A percentile compares a stretch with the other conserved stretches of the same genome.
phyloP scores from a whole-genome alignment of 805 yeast genomes.

The Kodamaea hsintzibuensis region DNA sequence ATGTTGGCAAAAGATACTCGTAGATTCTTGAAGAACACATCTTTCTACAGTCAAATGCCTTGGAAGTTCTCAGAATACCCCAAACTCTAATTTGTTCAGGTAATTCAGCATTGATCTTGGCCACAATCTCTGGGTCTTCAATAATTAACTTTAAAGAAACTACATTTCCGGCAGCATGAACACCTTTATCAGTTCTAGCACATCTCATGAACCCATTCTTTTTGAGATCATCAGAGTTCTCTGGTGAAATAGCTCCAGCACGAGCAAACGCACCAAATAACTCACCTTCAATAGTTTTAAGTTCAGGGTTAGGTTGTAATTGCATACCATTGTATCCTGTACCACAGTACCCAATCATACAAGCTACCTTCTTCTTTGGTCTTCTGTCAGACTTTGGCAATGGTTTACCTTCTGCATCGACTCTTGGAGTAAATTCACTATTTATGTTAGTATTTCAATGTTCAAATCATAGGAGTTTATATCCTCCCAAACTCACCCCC shows the following conservation, averaged over 20 bases:
- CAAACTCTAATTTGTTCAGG: conserved; percentile 90
- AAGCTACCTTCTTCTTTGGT: conserved; percentile 89
- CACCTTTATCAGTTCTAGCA: conserved; percentile 92
- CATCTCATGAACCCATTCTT: conserved; percentile 86
- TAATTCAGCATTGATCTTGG: conserved; percentile 68
- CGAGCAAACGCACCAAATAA: conserved; percentile 77
- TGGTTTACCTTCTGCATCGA: conserved; percentile 67
- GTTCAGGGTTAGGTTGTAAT: conserved; percentile 72
- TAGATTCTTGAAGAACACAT: conserved; percentile 95
- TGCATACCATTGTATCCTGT: conserved; percentile 98
- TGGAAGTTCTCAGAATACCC: conserved; percentile 89
- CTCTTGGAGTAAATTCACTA: conserved; percentile 40
- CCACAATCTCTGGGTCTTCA: conserved; percentile 74
- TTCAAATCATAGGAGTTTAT: neutral
- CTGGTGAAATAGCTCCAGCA: conserved; percentile 86
- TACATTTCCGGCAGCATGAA: conserved; percentile 95
- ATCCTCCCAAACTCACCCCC: neutral
- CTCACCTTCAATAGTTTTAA: conserved; percentile 88
- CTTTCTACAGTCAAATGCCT: conserved; percentile 90
- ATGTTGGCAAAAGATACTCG: conserved; percentile 91
- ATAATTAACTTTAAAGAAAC: conserved; percentile 80
- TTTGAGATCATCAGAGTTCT: conserved; percentile 84
- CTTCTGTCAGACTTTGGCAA: conserved; percentile 58
- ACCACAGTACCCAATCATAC: conserved; percentile 92
- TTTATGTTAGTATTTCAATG: conserved; percentile 8